Evolutionary conservation across 495 filamentous ascomycete species (phyloP), one percentile per base, ranked within the genome.

Genomic region (Penicillium egyptiacum): DNA sequence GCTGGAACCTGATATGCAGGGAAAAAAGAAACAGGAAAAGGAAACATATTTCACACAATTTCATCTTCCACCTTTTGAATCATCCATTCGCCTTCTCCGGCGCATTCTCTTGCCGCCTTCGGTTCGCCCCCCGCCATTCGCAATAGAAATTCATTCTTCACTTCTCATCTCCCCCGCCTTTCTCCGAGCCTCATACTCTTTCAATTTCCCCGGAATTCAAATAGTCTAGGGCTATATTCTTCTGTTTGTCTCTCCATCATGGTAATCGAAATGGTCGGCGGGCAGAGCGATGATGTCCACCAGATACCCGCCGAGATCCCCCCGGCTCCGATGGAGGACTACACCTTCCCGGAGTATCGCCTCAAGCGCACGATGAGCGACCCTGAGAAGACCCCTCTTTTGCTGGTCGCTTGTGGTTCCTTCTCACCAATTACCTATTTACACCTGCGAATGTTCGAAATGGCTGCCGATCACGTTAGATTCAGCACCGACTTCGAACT

Each of bases 391-490:
- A 93, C 81, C 1, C 91, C 91, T 1, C 74, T 96, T 6, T 83
- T 94, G 12, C 80, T 96, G 40, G 88, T 98, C 40, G 89, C 91
- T 35, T 96, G 92, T 71, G 93, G 93, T 39, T 93, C 89, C 45
- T 97, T 96, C 75, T 90, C 85, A 4, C 92, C 90, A 17, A 74
- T 76, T 53, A 96, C 90, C 26, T 91, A 87, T 71, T 83, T 96
- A 30, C 91, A 96, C 69, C 79, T 96, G 51, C 89, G 91, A 68
- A 93, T 96, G 91, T 96, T 96, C 66, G 92, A 95, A 62, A 90
- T 93, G 87, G 90, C 90, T 3, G 81, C 83, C 63, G 88, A 93
- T 76, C 90, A 87, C 71, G 86, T 85, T 60, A 83, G 85, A 50
- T 86, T 92, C 72, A 89, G 86, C 74, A 91, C 89, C 39, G 79